Conservation (phyloP, 805 yeast species). For the Wickerhamomyces tratensis region DNA sequence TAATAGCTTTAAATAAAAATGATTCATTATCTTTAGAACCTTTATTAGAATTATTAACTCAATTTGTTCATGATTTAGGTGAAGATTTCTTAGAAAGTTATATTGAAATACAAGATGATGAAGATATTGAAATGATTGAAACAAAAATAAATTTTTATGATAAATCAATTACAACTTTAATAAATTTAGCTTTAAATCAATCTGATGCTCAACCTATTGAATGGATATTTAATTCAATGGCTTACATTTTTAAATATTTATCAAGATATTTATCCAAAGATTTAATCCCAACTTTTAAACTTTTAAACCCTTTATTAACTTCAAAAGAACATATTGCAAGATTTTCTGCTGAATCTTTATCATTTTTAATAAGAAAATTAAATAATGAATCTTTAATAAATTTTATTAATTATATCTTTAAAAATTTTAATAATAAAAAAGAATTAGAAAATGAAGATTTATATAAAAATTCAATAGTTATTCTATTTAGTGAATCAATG, state of each 20-base stretch:
- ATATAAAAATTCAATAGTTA: slow-evolving; percentile 48
- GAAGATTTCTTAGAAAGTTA: slow-evolving; percentile 69
- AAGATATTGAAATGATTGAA: too few species aligned
- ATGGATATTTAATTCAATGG: slow-evolving; percentile 75
- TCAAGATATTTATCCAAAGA: slow-evolving; percentile 55
- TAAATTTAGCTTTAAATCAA: slow-evolving; percentile 35
- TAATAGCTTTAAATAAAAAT: slow-evolving; percentile 35
- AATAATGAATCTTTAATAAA: slow-evolving; percentile 32
- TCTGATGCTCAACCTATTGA: slow-evolving; percentile 61
- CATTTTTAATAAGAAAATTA: slow-evolving; percentile 72
- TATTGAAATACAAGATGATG: slow-evolving; percentile 34
- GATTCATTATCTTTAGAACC: slow-evolving; percentile 77
- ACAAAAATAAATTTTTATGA: slow-evolving; percentile 49
- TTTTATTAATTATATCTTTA: slow-evolving; percentile 36
- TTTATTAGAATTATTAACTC: slow-evolving; percentile 67
- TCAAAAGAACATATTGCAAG: slow-evolving; percentile 60
- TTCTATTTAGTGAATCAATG: slow-evolving; percentile 64
- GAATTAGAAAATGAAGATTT: slow-evolving; percentile 20
- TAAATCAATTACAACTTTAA: slow-evolving; percentile 39
- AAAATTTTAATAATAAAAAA: slow-evolving; percentile 15
- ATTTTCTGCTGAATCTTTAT: slow-evolving; percentile 85
- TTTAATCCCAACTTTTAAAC: slow-evolving; percentile 57
- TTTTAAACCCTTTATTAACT: slow-evolving; percentile 55
- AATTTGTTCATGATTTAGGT: slow-evolving; percentile 86
- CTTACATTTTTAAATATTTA: slow-evolving; percentile 83